These are phyloP conservation scores for Acer campestre DNA, from an alignment of 345 rosid species.

Conservation along the genomic window DNA sequence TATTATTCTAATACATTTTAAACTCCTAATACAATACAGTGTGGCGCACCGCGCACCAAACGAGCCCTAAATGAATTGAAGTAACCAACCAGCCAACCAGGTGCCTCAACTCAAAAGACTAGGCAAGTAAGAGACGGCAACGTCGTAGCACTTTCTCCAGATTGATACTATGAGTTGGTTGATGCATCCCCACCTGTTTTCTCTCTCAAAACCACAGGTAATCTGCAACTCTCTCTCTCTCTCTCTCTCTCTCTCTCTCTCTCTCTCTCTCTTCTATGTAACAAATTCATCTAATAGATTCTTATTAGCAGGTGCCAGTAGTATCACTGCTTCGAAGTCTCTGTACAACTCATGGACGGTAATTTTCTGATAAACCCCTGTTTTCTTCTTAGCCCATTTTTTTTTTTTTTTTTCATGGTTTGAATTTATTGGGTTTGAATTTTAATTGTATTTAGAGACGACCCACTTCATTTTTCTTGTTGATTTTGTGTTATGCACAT, in stretches of 20 bases:
- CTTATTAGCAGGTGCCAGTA: constrained; percentile 38
- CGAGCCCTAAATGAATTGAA: too few relatives aligned
- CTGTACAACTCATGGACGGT: constrained; percentile 58
- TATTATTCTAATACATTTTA: too few relatives aligned
- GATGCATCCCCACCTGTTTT: constrained; percentile 5
- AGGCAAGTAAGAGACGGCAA: too few relatives aligned
- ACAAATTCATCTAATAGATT: background rate
- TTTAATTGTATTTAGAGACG: background rate
- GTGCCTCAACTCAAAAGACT: too few relatives aligned
- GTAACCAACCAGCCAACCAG: too few relatives aligned
- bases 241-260: background rate
- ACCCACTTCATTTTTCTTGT: background rate
- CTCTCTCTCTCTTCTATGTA: background rate
- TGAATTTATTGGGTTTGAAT: background rate
- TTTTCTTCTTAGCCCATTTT: background rate
- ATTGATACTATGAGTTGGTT: constrained; percentile 17
- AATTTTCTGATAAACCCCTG: constrained; percentile 14
- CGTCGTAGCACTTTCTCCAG: background rate
- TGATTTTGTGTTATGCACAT: background rate
- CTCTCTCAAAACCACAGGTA: constrained; percentile 24
- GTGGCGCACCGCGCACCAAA: too few relatives aligned
- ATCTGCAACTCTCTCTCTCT: background rate
- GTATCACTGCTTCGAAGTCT: constrained; percentile 35
- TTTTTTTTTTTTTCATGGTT: background rate
- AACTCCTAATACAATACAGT: too few relatives aligned